These are phyloP conservation scores for Sphenostylis stenocarpa DNA, from an alignment of 306 rosid genomes.

Conservation along the genomic window DNA sequence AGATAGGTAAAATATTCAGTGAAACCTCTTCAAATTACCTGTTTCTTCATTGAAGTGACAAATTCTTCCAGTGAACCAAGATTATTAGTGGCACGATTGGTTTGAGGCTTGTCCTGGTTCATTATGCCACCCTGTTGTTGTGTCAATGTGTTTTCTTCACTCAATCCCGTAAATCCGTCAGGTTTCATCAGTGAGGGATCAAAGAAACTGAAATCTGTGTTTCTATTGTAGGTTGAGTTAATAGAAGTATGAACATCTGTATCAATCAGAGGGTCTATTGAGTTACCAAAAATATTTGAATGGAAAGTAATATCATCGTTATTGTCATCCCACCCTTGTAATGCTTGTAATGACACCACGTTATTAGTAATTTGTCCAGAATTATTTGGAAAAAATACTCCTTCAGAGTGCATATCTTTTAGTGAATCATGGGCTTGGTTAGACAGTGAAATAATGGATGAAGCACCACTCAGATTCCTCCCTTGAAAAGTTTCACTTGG, in stretches of 20 bases:
- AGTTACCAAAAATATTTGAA: conserved; percentile 32
- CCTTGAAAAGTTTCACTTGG: conserved; percentile 33
- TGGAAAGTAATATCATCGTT: conserved; percentile 46
- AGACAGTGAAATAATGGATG: conserved; percentile 50
- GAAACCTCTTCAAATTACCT: conserved; percentile 48
- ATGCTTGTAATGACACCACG: conserved; percentile 37
- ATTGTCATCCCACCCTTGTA: conserved; percentile 62
- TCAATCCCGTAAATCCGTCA: conserved; percentile 38
- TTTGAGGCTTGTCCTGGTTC: conserved; percentile 57
- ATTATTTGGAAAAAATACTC: conserved; percentile 34
- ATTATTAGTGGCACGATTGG: conserved; percentile 34
- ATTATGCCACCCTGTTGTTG: conserved; percentile 41
- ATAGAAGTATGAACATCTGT: conserved; percentile 41
- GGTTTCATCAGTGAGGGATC: conserved; percentile 48
- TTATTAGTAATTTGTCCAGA: conserved; percentile 34
- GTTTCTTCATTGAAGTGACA: conserved; percentile 56
- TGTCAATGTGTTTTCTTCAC: conserved; percentile 40
- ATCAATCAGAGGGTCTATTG: conserved; percentile 48
- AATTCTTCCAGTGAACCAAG: conserved; percentile 75
- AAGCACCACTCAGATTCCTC: conserved; percentile 46
- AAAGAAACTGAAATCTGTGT: conserved; percentile 38
- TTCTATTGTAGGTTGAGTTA: conserved; percentile 41
- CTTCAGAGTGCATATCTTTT: conserved; percentile 43
- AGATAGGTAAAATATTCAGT: background rate
- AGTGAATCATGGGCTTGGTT: conserved; percentile 41